phyloP scores from a whole-genome alignment of 2,329 filamentous ascomycete genomes.

The Zarea fungicola region DNA sequence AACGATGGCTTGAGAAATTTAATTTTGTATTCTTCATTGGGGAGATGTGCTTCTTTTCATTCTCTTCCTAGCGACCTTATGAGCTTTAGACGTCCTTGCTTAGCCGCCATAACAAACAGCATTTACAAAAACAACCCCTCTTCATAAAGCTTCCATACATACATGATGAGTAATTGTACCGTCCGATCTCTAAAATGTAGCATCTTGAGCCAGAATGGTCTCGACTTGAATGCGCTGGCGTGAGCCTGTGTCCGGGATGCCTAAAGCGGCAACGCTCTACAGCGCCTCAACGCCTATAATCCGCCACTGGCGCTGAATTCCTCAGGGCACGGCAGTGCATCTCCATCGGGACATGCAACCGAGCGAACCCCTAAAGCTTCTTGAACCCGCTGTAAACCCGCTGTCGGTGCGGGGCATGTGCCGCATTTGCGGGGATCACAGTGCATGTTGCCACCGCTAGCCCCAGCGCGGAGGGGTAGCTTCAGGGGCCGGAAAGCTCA shows the following conservation, averaged over 20 bases:
- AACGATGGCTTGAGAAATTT: background rate
- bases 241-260: conserved; percentile 13
- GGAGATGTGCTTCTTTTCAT: too few relatives aligned
- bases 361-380: too few relatives aligned
- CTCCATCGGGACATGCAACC: background rate
- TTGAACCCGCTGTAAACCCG: conserved; percentile 7
- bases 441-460: background rate
- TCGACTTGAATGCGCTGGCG: too few relatives aligned
- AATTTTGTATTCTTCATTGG: background rate
- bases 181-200: too few relatives aligned
- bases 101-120: too few relatives aligned
- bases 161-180: too few relatives aligned
- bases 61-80: too few relatives aligned
- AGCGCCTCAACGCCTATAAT: too few relatives aligned
- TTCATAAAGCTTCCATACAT: too few relatives aligned
- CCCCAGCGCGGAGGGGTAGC: background rate
- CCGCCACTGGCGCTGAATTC: background rate
- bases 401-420: background rate
- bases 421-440: background rate
- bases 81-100: too few relatives aligned
- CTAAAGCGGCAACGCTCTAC: conserved; percentile 9
- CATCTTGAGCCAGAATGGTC: background rate
- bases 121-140: too few relatives aligned
- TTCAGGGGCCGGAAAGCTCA: background rate
- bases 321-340: background rate